A percentile compares a stretch with the other conserved stretches of the same genome.
phyloP scores from a whole-genome alignment of 805 yeast species.

The Yamadazyma phyllophila region DNA sequence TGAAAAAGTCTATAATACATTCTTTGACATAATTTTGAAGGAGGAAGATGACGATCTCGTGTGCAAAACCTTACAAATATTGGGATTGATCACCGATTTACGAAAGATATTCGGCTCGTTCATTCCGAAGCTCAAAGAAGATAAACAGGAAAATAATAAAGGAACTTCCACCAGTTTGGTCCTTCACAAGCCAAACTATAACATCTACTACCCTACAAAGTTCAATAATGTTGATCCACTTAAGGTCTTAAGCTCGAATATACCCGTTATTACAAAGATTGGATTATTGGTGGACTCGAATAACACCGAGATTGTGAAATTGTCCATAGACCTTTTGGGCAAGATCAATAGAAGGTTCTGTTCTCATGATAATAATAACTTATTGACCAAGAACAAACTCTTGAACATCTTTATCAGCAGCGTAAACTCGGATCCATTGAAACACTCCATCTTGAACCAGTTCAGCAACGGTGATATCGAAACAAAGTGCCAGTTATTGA shows the following conservation, averaged over 20 bases:
- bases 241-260: slow-evolving; percentile 67
- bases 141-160: background rate
- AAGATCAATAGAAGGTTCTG: slow-evolving; percentile 38
- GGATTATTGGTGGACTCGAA: slow-evolving; percentile 70
- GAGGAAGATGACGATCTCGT: slow-evolving; percentile 51
- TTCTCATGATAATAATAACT: slow-evolving; percentile 14
- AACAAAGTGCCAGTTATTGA: slow-evolving; percentile 57
- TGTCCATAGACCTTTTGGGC: slow-evolving; percentile 52
- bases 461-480: slow-evolving; percentile 43
- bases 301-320: slow-evolving; percentile 48
- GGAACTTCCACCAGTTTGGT: background rate
- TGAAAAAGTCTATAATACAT: slow-evolving; percentile 50
- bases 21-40: slow-evolving; percentile 55
- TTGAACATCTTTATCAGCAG: slow-evolving; percentile 70
- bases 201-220: slow-evolving; percentile 38
- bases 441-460: slow-evolving; percentile 70
- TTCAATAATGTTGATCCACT: slow-evolving; percentile 63
- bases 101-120: slow-evolving; percentile 23
- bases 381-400: slow-evolving; percentile 55
- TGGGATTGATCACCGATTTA: slow-evolving; percentile 23
- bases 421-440: slow-evolving; percentile 74
- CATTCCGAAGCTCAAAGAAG: slow-evolving; percentile 8
- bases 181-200: background rate
- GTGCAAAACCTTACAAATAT: slow-evolving; percentile 30
- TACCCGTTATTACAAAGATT: slow-evolving; percentile 71